Percentiles rank a stretch among this genome's conserved stretches.
Evolutionary conservation across 2,329 filamentous ascomycete species (phyloP).

Genomic region (Pseudonectria foliicola): DNA sequence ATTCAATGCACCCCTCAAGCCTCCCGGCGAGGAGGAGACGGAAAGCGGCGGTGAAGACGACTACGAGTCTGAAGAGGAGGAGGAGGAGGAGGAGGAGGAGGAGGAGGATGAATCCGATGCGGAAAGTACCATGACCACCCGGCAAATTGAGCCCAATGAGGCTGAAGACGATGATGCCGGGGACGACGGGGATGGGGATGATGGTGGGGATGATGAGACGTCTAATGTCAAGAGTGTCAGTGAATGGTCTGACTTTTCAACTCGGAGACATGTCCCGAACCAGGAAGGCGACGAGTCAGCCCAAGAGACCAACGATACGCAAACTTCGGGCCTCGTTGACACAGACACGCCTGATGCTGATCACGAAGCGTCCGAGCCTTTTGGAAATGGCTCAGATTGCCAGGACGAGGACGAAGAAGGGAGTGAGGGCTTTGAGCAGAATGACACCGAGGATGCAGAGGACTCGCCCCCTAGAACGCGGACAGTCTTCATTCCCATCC

Average conservation of each 20-base stretch:
- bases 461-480: constrained; percentile 46
- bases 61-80: constrained; percentile 67
- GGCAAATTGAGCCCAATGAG: constrained; percentile 48
- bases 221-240: constrained; percentile 59
- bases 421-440: constrained; percentile 18
- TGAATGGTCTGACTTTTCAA: constrained; percentile 85
- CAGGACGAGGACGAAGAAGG: constrained; percentile 24
- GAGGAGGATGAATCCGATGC: constrained; percentile 76
- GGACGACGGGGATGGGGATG: constrained; percentile 32
- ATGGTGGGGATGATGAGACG: constrained; percentile 38
- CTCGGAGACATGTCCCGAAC: constrained; percentile 60
- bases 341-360: constrained; percentile 19
- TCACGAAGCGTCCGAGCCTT: constrained; percentile 14
- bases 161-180: constrained; percentile 41
- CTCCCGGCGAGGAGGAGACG: constrained; percentile 23
- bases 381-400: constrained; percentile 2
- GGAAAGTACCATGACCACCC: constrained; percentile 76
- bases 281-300: constrained; percentile 26
- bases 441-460: constrained; percentile 33
- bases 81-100: constrained; percentile 79
- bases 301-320: constrained; percentile 24
- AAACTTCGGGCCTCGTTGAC: constrained; percentile 34
- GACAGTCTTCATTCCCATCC: constrained; percentile 68
- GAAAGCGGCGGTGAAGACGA: constrained; percentile 55
- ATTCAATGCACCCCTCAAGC: constrained; percentile 69